Base-by-base conservation (phyloP, 1,284 basidiomycete genomes). In the Albatrellus sp. region DNA sequence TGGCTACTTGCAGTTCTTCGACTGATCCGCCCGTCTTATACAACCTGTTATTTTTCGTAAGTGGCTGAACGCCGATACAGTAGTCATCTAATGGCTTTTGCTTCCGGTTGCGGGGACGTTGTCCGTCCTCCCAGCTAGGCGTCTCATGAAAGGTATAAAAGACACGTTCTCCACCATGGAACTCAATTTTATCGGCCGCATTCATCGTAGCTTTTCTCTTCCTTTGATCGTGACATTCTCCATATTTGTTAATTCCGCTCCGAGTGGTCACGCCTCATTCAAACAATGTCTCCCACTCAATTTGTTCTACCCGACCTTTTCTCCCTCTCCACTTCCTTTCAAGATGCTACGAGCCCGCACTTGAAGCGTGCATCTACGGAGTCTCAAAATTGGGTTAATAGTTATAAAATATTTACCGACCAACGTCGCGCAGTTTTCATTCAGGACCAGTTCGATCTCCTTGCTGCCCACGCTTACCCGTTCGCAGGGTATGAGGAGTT, bases 381-480 rank as follows among this genome's bases (percentile, higher is more conserved):
- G 49, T 80, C 77, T 35, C 67, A 69, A 3, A 65, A 66, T 30
- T 83, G 80, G 80, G 69, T 79, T 49, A 72, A 76, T 53, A 66
- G 69, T 52, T 78, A 72, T 60, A 60, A 72, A 42, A 62, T 75
- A 45, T 72, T 83, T 56, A 68, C 69, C 41, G 71, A 76, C 57
- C 66, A 68, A 51, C 77, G 77, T 53, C 73, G 69, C 40, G 68
- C 69, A 14, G 74, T 73, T 60, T 80, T 80, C 55, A 63, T 75
- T 35, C 69, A 72, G 54, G 72, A 72, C 2, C 70, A 69, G 46
- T 78, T 73, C 52, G 77, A 78, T 51, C 67, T 54, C 17, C 62
- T 78, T 35, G 69, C 69, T 46, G 72, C 73, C 12, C 70, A 68
- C 54, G 67, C 68, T 14, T 83, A 78, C 55, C 70, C 75, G 3